Percentiles rank a stretch among this genome's conserved stretches.
Conservation (phyloP, 2,329 filamentous ascomycete species). For the Zasmidium angulare region DNA sequence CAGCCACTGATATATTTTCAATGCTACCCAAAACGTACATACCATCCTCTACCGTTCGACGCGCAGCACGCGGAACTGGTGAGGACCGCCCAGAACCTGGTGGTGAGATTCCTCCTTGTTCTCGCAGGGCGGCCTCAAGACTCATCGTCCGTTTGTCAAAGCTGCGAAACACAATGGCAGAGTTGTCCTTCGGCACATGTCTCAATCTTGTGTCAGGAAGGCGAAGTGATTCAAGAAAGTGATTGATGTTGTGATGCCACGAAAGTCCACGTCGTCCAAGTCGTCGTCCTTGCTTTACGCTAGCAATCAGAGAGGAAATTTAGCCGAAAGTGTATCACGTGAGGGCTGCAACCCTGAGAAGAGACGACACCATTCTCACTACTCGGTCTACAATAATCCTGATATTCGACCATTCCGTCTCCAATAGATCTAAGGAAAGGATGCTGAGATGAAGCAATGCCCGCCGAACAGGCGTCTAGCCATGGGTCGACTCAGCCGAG, state of each 20-base stretch:
- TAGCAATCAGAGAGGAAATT: no score
- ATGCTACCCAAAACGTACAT: slow-evolving; percentile 39
- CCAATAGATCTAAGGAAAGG: no score
- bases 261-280: neutral
- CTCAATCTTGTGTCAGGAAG: neutral
- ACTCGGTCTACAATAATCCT: neutral
- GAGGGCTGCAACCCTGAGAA: no score
- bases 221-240: neutral
- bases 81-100: slow-evolving; percentile 81
- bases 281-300: neutral
- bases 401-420: neutral
- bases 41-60: slow-evolving; percentile 77
- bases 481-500: slow-evolving; percentile 7
- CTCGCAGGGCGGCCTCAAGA: slow-evolving; percentile 57
- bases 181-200: no score
- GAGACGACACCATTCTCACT: neutral
- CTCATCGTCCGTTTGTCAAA: slow-evolving; percentile 51
- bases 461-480: slow-evolving; percentile 12
- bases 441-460: slow-evolving; percentile 22
- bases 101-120: slow-evolving; percentile 56
- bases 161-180: neutral
- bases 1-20: neutral
- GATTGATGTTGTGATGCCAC: neutral
- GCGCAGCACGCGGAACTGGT: slow-evolving; percentile 72
- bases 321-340: no score